Evolutionary conservation across 306 rosid species (phyloP).

Genomic region (Nissolia schottii): DNA sequence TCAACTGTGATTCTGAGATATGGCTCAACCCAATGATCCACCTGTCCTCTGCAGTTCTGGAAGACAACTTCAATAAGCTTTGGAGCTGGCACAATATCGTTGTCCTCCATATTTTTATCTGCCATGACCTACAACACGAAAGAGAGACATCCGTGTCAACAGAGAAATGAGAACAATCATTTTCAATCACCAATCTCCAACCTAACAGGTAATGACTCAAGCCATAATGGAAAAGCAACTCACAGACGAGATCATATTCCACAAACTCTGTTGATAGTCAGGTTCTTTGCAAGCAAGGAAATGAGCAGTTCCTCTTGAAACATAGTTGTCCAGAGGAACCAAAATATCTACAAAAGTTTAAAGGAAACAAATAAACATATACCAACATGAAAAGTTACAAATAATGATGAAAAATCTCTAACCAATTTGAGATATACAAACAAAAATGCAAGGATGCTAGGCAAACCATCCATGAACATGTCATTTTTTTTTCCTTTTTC

Average conservation of each 20-base stretch:
- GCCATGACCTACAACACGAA: constrained; percentile 55
- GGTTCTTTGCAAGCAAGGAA: constrained; percentile 82
- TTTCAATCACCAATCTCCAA: neutral
- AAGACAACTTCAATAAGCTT: constrained; percentile 93
- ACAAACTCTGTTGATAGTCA: constrained; percentile 85
- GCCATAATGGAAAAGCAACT: constrained; percentile 34
- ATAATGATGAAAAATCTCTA: neutral
- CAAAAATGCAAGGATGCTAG: neutral
- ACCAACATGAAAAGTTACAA: neutral
- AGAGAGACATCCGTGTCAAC: neutral
- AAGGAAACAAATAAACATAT: neutral
- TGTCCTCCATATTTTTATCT: constrained; percentile 82
- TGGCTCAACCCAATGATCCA: constrained; percentile 96
- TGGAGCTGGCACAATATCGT: constrained; percentile 93
- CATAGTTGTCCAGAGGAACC: constrained; percentile 93
- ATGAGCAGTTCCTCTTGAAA: constrained; percentile 87
- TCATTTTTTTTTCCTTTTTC: neutral
- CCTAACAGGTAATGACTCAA: neutral
- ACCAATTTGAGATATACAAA: neutral
- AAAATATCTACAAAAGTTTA: constrained; percentile 59
- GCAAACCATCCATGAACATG: neutral
- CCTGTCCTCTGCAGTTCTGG: constrained; percentile 91
- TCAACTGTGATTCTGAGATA: constrained; percentile 76
- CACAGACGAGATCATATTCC: constrained; percentile 91
- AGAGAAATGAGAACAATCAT: neutral